Evolutionary conservation across 2,329 filamentous ascomycete genomes (phyloP).

Genomic region (Aspergillus persii): DNA sequence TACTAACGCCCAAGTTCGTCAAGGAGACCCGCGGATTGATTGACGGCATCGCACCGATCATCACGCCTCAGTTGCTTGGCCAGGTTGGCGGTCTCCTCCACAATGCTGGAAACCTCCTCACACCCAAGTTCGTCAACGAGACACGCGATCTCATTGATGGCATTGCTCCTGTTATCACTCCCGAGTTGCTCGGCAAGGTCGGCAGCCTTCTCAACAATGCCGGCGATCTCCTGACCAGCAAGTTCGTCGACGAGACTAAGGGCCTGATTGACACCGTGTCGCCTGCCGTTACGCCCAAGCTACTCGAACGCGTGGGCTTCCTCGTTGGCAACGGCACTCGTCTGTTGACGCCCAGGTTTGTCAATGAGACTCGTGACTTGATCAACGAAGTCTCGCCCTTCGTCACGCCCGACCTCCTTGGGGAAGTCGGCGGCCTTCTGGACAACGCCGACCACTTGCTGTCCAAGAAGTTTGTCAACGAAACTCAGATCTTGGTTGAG

Average conservation of each 20-base stretch:
- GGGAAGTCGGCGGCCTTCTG: slow-evolving; percentile 23
- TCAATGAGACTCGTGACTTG: slow-evolving; percentile 27
- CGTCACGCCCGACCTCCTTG: slow-evolving; percentile 28
- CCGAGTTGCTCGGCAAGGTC: slow-evolving; percentile 21
- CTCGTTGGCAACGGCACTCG: slow-evolving; percentile 31
- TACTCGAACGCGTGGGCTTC: slow-evolving; percentile 28
- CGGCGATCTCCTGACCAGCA: slow-evolving; percentile 25
- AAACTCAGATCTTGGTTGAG: slow-evolving; percentile 28
- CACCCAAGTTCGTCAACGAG: slow-evolving; percentile 23
- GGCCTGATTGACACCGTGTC: slow-evolving; percentile 20
- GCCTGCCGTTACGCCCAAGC: slow-evolving; percentile 25
- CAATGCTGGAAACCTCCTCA: slow-evolving; percentile 21
- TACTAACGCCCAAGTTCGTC: slow-evolving; percentile 29
- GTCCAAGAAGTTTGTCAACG: slow-evolving; percentile 24
- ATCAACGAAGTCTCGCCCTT: slow-evolving; percentile 29
- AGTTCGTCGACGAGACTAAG: slow-evolving; percentile 27
- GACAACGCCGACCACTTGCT: slow-evolving; percentile 18
- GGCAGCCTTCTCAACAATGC: slow-evolving; percentile 23
- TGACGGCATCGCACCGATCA: slow-evolving; percentile 8
- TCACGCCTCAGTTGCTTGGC: slow-evolving; percentile 10
- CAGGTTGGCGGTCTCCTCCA: slow-evolving; percentile 13
- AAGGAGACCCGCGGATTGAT: slow-evolving; percentile 17
- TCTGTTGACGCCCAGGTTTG: slow-evolving; percentile 31
- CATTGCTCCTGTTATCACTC: slow-evolving; percentile 22
- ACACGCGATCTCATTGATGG: slow-evolving; percentile 20